Base-by-base conservation (phyloP, 805 yeast genomes). In the Saturnispora dispora region DNA sequence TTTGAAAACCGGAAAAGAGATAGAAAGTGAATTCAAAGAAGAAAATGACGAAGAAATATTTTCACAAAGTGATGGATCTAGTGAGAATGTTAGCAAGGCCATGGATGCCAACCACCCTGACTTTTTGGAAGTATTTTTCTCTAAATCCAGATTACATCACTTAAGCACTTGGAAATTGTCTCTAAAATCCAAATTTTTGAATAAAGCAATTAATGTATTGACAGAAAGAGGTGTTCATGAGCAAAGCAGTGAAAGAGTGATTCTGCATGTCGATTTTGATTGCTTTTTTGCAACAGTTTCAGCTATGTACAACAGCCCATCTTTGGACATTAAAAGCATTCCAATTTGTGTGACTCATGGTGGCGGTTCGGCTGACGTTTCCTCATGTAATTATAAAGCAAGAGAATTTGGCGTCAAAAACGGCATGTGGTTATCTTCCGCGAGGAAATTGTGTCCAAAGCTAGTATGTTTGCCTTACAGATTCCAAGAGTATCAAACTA, bases 211-310 rank as follows among this genome's bases (percentile, higher is more conserved):
- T 1, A 60, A 59, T 4, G 58, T 46, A 15, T 54, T 51, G 35
- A 33, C 51, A 30, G 48, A 48, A 48, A 37, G 61, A 44, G 45
- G 50, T 33, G 15, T 27, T 4, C 28, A 18, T 22, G 23, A 6
- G 13, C 17, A 36, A 0, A 13, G 39, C 1, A 13, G 46, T 3
- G 23, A 52, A 3, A 51, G 43, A 47, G 62, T 75, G 1, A 77
- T 90, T 9, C 63, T 90, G 50, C 97, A 91, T 64, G 74, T 91
- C 33, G 99, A 91, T 64, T 91, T 89, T 65, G 99, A 91, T 64
- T 88, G 96, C 57, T 91, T 93, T 60, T 91, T 91, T 67, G 97
- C 90, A 2, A 76, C 95, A 0, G 96, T 85, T 0, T 85, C 96
- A 0, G 77, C 87, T 3, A 67, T 81, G 50, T 71, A 68, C 15